These are phyloP conservation scores for Candida orba DNA, from an alignment of 805 yeast genomes.

Conservation along the genomic window DNA sequence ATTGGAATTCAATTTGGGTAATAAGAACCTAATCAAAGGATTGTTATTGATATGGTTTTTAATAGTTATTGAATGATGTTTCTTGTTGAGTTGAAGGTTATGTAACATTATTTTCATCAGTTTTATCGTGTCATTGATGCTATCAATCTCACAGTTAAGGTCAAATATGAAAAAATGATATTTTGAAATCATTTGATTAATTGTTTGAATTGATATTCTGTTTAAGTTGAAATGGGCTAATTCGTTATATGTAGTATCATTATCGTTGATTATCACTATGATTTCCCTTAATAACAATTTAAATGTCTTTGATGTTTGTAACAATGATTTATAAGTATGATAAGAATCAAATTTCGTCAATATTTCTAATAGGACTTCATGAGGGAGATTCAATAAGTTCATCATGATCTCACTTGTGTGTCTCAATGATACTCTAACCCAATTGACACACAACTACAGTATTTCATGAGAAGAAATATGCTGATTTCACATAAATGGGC, in stretches of 20 bases:
- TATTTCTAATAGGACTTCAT: constrained; percentile 11
- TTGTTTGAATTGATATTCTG: constrained; percentile 5
- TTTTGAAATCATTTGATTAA: constrained; percentile 2
- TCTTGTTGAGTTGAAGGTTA: constrained; percentile 7
- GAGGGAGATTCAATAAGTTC: constrained; percentile 11
- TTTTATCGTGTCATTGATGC: background rate
- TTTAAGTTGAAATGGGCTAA: constrained; percentile 5
- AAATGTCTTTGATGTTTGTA: constrained; percentile 6
- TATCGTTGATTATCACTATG: constrained; percentile 9
- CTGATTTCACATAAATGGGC: too few relatives aligned
- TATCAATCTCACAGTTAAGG: constrained; percentile 2
- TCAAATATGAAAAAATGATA: constrained; percentile 15
- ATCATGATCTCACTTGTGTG: background rate
- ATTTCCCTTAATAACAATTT: constrained; percentile 5
- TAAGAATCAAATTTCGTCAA: constrained; percentile 7
- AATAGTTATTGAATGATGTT: constrained; percentile 12
- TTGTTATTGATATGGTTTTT: constrained; percentile 4
- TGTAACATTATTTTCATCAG: constrained; percentile 13
- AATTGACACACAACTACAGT: too few relatives aligned
- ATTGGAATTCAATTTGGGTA: constrained; percentile 15
- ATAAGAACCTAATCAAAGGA: constrained; percentile 9
- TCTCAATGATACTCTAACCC: too few relatives aligned
- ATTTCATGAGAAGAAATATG: constrained; percentile 5
- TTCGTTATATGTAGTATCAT: background rate
- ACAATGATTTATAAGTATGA: constrained; percentile 8